Percentiles rank a stretch among this genome's conserved stretches.
Evolutionary conservation across 192 early-diverging fungal species (phyloP).

Genomic region (Entophlyctis luteolus): DNA sequence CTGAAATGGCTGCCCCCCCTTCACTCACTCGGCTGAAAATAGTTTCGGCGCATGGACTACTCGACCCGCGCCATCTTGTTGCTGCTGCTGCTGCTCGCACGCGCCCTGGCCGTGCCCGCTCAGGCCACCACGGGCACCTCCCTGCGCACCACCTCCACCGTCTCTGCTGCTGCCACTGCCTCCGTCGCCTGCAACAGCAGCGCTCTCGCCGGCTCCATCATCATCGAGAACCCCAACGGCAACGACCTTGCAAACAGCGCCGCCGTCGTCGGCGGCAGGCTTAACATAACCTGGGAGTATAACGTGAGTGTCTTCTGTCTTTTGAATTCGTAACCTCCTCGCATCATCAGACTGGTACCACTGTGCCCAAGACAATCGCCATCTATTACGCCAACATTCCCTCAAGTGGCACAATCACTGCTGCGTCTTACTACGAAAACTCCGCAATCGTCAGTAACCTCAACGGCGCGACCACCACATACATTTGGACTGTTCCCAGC

Average conservation of each 20-base stretch:
- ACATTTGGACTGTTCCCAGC: not conserved
- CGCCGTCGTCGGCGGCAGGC: not conserved
- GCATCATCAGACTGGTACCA: not conserved
- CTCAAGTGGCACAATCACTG: not conserved
- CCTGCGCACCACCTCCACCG: no score
- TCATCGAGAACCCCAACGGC: no score
- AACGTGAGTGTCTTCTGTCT: not conserved
- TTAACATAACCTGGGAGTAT: not conserved
- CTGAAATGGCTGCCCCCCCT: no score
- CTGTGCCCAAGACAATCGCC: not conserved
- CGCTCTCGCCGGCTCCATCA: no score
- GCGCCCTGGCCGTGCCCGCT: no score
- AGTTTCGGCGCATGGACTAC: no score
- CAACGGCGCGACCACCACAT: not conserved
- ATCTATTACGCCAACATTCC: slow-evolving; percentile 1
- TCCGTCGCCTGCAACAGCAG: no score
- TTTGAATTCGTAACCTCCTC: not conserved
- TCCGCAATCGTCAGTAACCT: not conserved
- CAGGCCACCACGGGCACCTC: no score
- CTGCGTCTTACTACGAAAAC: not conserved
- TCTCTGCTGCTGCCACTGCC: no score
- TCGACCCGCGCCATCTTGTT: no score
- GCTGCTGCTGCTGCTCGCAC: no score
- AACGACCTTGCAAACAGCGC: not conserved
- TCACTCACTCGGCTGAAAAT: no score